phyloP scores from a whole-genome alignment of 331 rosid genomes.

The Rosa hybrid region DNA sequence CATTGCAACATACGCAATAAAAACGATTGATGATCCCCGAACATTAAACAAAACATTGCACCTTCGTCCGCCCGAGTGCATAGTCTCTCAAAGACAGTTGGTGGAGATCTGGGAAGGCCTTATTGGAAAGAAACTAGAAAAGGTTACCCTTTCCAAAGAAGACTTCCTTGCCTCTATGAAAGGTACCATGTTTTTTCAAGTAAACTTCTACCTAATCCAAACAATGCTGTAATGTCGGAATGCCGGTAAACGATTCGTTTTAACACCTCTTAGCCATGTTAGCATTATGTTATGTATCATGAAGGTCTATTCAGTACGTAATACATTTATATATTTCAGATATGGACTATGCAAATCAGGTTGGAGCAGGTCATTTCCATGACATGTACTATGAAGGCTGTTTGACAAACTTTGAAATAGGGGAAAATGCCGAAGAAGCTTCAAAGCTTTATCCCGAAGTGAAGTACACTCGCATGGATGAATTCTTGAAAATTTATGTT shows the following conservation, averaged over 20 bases:
- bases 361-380: conserved; percentile 67
- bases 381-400: conserved; percentile 73
- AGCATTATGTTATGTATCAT: neutral
- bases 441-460: conserved; percentile 79
- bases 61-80: conserved; percentile 63
- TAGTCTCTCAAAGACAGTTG: conserved; percentile 63
- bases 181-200: conserved; percentile 37
- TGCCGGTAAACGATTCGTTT: too few relatives aligned
- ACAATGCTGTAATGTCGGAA: neutral
- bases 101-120: conserved; percentile 74
- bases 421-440: conserved; percentile 67
- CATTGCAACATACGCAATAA: conserved; percentile 61
- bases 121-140: conserved; percentile 47
- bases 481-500: conserved; percentile 40
- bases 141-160: conserved; percentile 46
- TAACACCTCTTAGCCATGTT: neutral
- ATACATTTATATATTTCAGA: conserved; percentile 27
- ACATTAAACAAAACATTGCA: conserved; percentile 73
- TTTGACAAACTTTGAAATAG: conserved; percentile 64
- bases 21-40: conserved; percentile 66
- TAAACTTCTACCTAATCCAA: neutral
- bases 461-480: conserved; percentile 62
- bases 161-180: conserved; percentile 56
- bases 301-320: neutral
- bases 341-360: conserved; percentile 53